These are phyloP conservation scores for Cyclanthera cordifolia DNA, from an alignment of 306 rosid genomes.

Conservation along the genomic window DNA sequence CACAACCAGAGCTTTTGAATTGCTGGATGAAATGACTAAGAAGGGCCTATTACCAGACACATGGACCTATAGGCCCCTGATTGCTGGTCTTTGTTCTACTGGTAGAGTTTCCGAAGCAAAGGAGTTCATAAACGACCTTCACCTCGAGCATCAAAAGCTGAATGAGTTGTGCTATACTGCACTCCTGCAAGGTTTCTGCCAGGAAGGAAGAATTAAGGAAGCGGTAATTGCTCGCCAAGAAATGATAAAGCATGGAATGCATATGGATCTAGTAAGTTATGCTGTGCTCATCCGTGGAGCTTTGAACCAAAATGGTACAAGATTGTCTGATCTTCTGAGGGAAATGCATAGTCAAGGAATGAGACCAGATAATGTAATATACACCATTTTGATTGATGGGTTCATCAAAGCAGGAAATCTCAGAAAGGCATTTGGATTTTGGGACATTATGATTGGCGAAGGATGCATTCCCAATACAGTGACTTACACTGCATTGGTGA, in stretches of 20 bases:
- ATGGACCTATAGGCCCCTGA: constrained; percentile 66
- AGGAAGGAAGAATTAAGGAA: constrained; percentile 64
- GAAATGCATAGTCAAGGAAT: constrained; percentile 54
- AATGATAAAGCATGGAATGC: constrained; percentile 64
- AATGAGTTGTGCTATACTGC: constrained; percentile 79
- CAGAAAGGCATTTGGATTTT: constrained; percentile 44
- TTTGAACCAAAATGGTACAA: constrained; percentile 46
- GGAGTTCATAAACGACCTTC: constrained; percentile 58
- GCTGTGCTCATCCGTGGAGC: constrained; percentile 63
- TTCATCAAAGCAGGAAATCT: constrained; percentile 57
- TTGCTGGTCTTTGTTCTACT: constrained; percentile 63
- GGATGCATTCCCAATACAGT: constrained; percentile 65
- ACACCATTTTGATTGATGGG: constrained; percentile 74
- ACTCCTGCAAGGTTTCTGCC: constrained; percentile 73
- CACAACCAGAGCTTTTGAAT: constrained; percentile 56
- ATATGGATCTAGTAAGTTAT: constrained; percentile 76
- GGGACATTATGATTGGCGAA: constrained; percentile 68
- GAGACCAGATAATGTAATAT: constrained; percentile 64
- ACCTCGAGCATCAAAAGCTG: constrained; percentile 39
- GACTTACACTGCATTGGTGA: constrained; percentile 70
- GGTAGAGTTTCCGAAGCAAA: constrained; percentile 72
- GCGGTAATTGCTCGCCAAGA: constrained; percentile 56
- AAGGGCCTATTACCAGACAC: constrained; percentile 74
- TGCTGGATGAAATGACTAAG: constrained; percentile 59
- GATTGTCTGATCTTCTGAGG: constrained; percentile 40